Evolutionary conservation across 179 eudicot species (phyloP).

Genomic region (Camellia oleifera): DNA sequence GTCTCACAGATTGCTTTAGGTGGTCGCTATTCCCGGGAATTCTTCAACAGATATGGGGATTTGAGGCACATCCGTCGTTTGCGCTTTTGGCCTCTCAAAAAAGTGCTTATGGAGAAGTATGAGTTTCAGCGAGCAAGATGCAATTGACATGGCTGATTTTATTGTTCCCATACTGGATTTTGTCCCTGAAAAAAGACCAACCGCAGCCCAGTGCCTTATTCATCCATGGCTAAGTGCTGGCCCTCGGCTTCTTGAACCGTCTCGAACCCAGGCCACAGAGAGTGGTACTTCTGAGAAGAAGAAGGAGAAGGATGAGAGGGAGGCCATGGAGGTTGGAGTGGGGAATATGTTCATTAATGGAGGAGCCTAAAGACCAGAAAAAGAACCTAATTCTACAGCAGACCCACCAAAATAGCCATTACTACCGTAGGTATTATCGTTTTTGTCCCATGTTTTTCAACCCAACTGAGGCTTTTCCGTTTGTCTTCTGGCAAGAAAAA

Average conservation of each 20-base stretch:
- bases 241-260: constrained; percentile 45
- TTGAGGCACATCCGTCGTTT: constrained; percentile 64
- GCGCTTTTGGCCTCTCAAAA: constrained; percentile 67
- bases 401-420: constrained; percentile 16
- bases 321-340: constrained; percentile 82
- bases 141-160: constrained; percentile 65
- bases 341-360: constrained; percentile 73
- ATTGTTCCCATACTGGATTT: constrained; percentile 64
- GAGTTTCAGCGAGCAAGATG: constrained; percentile 70
- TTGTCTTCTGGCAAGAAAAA: neutral
- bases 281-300: constrained; percentile 23
- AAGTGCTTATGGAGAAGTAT: constrained; percentile 72
- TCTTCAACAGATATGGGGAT: constrained; percentile 71
- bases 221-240: constrained; percentile 72
- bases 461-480: neutral
- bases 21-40: constrained; percentile 72
- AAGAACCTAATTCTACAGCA: constrained; percentile 22
- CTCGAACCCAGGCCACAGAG: constrained; percentile 31
- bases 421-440: neutral
- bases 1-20: constrained; percentile 60
- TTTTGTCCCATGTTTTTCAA: neutral
- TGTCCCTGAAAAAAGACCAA: constrained; percentile 79
- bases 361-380: constrained; percentile 27
- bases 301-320: constrained; percentile 76
- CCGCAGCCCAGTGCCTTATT: constrained; percentile 72